Percentiles rank a stretch among this genome's conserved stretches.
These are phyloP conservation scores for Ceriops tagal DNA, from an alignment of 345 rosid genomes.

Conservation along the genomic window DNA sequence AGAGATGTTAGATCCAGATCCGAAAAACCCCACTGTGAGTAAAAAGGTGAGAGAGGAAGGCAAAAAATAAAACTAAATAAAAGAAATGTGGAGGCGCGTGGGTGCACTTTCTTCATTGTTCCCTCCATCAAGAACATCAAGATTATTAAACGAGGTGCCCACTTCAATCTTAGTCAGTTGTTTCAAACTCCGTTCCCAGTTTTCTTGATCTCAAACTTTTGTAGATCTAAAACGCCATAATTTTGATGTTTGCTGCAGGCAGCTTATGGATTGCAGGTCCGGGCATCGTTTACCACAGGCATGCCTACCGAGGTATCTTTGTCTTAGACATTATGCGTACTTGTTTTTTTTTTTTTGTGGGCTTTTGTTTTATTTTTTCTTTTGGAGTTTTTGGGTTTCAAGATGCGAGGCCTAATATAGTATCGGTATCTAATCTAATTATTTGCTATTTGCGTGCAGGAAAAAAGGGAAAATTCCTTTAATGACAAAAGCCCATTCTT, in stretches of 20 bases:
- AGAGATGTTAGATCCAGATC: too few relatives aligned
- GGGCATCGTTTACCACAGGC: not conserved
- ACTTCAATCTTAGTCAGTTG: not conserved
- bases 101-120: not conserved
- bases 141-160: not conserved
- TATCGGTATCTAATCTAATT: not conserved
- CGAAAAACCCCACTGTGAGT: too few relatives aligned
- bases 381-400: not conserved
- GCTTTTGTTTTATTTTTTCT: not conserved
- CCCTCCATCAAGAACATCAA: not conserved
- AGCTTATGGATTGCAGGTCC: not conserved
- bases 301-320: not conserved
- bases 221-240: not conserved
- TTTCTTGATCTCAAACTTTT: not conserved
- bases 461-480: not conserved
- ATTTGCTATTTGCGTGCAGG: not conserved
- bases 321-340: not conserved
- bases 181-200: not conserved
- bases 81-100: not conserved
- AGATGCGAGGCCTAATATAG: not conserved
- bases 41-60: too few relatives aligned
- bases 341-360: not conserved
- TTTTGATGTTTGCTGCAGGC: slow-evolving; percentile 1
- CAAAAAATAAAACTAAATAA: not conserved
- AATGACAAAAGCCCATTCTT: not conserved